Base-by-base conservation (phyloP, 352 stramenopile genomes). In the Globisporangium spiculum region DNA sequence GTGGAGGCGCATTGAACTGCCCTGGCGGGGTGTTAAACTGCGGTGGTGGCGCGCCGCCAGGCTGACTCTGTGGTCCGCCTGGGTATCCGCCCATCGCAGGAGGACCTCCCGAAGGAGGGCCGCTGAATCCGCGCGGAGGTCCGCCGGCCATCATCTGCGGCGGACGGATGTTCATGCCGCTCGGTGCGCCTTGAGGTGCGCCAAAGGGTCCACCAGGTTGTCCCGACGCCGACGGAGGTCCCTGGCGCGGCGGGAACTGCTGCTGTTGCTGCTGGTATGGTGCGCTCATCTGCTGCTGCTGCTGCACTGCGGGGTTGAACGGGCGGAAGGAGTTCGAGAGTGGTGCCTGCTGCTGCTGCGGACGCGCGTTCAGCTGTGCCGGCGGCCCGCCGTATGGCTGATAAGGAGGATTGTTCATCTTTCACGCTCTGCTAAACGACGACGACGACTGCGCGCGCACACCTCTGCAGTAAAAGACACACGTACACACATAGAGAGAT, bases 351-450 rank as follows among this genome's bases (percentile, higher is more conserved):
- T 44, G 63, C 61, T 75, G 61, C 26, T 69, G 79, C 3, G 86
- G 73, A 18, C 26, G 64, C 24, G 59, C 48, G 38, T 72, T 79
- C 30, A 70, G 73, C 6, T 75, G 79, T 27, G 66, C 60, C 27
- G 70, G 75, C 54, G 66, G 70, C 54, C 70, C 79, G 61, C 83
- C 84, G 72, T 85, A 90, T 67, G 78, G 75, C 62, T 88, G 78
- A 66, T 83, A 88, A 59, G 79, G 79, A 73, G 78, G 61, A 41
- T 67, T 68, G 66, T 72, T 69, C 69, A 74, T 74, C 27, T 54
- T 69, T 32, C 20, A 10, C 52, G 32, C 48, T 54, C 27, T 26
- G 26, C 38, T 34, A 44, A 56, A 57, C 48, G 60, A 59, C 64
- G 54, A 20, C 38, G 38, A 46, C 38, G 38, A 18, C 32, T 46